Conservation (phyloP, 345 rosid genomes). For the Eucalyptus caleyi region DNA sequence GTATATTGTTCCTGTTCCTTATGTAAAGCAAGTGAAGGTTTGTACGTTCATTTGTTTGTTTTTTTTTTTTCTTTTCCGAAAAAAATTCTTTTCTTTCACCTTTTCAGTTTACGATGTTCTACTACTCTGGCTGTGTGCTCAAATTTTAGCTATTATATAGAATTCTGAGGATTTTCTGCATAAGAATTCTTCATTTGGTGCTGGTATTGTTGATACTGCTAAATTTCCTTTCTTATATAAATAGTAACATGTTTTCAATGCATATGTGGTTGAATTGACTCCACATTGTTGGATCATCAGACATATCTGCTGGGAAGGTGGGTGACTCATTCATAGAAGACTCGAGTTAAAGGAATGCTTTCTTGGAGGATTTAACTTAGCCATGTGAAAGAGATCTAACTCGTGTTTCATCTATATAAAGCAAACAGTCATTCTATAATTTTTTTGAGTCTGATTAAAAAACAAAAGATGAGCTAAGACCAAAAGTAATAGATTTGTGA, state of each 20-base stretch:
- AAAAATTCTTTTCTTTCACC: neutral
- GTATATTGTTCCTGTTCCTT: conserved; percentile 95
- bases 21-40: conserved; percentile 99
- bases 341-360: neutral
- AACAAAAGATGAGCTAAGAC: neutral
- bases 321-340: neutral
- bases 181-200: neutral
- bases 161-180: neutral
- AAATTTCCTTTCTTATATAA: neutral
- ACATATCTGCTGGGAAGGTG: neutral
- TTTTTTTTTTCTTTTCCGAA: no score
- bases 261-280: neutral
- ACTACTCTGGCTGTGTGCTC: neutral
- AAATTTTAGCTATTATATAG: neutral
- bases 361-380: neutral
- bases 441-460: neutral
- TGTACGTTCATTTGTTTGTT: neutral
- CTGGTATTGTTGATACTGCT: neutral
- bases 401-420: neutral
- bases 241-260: neutral
- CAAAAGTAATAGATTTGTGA: neutral
- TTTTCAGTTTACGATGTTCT: neutral
- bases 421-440: neutral
- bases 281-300: neutral
- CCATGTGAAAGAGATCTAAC: neutral